These are phyloP conservation scores for Clonostachys solani DNA, from an alignment of 2,329 filamentous ascomycete genomes.

Conservation along the genomic window DNA sequence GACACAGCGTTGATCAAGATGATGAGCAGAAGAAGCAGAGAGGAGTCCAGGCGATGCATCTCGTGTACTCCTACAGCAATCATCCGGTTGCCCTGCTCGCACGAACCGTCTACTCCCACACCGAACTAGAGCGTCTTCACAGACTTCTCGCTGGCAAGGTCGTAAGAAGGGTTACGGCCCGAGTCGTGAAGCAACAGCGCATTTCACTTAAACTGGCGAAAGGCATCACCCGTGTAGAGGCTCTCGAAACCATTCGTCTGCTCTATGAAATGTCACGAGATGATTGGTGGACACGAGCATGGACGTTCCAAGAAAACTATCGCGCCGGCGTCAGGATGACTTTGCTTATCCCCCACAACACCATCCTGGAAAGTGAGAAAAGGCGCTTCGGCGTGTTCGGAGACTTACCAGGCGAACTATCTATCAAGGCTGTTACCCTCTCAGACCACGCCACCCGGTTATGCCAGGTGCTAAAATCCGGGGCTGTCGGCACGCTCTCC, in stretches of 20 bases:
- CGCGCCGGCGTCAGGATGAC: constrained; percentile 16
- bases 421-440: neutral
- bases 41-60: constrained; percentile 22
- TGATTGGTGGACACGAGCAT: constrained; percentile 21
- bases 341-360: constrained; percentile 13
- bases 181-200: too few relatives aligned
- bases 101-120: constrained; percentile 4
- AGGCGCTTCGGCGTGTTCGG: neutral
- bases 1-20: constrained; percentile 15
- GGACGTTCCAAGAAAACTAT: constrained; percentile 28
- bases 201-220: neutral
- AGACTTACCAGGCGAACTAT: neutral
- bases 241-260: too few relatives aligned
- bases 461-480: neutral
- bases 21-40: constrained; percentile 13
- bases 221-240: neutral
- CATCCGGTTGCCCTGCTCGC: constrained; percentile 21
- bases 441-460: neutral
- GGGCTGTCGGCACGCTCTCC: neutral
- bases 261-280: constrained; percentile 4
- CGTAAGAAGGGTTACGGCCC: neutral
- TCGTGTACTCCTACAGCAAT: constrained; percentile 19
- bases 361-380: neutral
- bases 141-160: neutral
- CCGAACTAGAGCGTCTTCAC: neutral